Percentiles rank a stretch among this genome's conserved stretches.
Conservation (phyloP, 306 rosid genomes). For the Styphnolobium japonicum region DNA sequence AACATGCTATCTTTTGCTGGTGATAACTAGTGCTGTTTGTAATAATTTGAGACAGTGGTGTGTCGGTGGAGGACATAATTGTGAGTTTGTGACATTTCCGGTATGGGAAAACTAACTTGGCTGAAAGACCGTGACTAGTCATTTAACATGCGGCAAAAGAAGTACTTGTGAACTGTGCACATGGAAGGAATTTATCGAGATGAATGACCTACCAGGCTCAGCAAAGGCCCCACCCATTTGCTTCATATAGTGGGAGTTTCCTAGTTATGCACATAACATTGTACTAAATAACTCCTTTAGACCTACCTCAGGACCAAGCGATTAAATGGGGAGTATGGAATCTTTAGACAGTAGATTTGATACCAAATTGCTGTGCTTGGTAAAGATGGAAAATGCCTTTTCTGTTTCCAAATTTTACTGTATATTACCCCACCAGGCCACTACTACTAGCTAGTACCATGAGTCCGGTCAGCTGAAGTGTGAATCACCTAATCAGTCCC, state of each 20-base stretch:
- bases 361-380: slow-evolving; percentile 17
- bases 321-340: slow-evolving; percentile 18
- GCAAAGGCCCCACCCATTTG: background rate
- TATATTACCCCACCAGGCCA: slow-evolving; percentile 20
- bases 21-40: slow-evolving; percentile 11
- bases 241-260: slow-evolving; percentile 16
- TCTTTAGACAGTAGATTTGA: slow-evolving; percentile 12
- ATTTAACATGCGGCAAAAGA: background rate
- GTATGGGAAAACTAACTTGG: slow-evolving; percentile 2
- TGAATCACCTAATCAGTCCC: background rate
- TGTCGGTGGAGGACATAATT: slow-evolving; percentile 29
- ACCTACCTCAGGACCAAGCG: background rate
- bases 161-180: slow-evolving; percentile 2
- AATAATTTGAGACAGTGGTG: background rate
- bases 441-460: background rate
- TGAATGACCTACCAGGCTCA: background rate
- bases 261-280: background rate
- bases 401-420: slow-evolving; percentile 15
- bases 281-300: slow-evolving; percentile 5
- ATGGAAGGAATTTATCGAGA: slow-evolving; percentile 9
- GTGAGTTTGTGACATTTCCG: slow-evolving; percentile 9
- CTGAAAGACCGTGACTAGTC: slow-evolving; percentile 21
- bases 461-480: background rate
- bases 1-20: background rate
- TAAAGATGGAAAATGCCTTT: slow-evolving; percentile 11